phyloP scores from a whole-genome alignment of 371 early-diverging fungal genomes.

The Basidiobolus meristosporus region DNA sequence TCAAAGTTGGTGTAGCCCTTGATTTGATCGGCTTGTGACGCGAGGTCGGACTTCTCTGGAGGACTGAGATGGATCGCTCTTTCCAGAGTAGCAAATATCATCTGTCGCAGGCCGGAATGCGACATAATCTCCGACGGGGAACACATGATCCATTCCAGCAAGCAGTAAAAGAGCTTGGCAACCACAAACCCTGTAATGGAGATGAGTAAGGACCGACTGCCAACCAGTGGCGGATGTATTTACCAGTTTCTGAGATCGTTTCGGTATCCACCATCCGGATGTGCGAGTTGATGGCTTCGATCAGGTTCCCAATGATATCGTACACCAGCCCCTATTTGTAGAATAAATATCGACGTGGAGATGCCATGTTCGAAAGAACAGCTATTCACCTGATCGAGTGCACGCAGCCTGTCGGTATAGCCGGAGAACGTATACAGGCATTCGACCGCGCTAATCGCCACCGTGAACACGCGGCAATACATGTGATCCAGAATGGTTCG shows the following conservation, averaged over 20 bases:
- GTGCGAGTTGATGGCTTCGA: conserved; percentile 49
- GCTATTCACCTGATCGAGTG: too few relatives aligned
- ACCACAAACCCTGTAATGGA: conserved; percentile 20
- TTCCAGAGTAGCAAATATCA: conserved; percentile 37
- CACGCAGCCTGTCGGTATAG: too few relatives aligned
- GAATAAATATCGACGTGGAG: too few relatives aligned
- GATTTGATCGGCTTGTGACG: not conserved
- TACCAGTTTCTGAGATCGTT: not conserved
- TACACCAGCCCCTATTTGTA: conserved; percentile 22
- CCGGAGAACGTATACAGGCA: conserved; percentile 37
- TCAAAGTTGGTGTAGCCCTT: not conserved
- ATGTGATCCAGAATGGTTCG: conserved; percentile 40
- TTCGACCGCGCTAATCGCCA: conserved; percentile 43
- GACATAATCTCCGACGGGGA: conserved; percentile 32
- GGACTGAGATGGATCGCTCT: too few relatives aligned
- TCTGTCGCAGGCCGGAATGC: conserved; percentile 34
- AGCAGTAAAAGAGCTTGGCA: conserved; percentile 40
- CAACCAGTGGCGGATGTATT: not conserved
- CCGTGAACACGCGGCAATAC: conserved; percentile 30
- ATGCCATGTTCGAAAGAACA: too few relatives aligned
- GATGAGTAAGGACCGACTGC: not conserved
- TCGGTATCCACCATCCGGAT: conserved; percentile 16
- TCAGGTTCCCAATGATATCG: conserved; percentile 36
- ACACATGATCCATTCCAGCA: conserved; percentile 61
- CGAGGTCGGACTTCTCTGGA: conserved; percentile 6